Conservation (phyloP, 1,139 yeast genomes). For the Nakaseomyces bracarensis region DNA sequence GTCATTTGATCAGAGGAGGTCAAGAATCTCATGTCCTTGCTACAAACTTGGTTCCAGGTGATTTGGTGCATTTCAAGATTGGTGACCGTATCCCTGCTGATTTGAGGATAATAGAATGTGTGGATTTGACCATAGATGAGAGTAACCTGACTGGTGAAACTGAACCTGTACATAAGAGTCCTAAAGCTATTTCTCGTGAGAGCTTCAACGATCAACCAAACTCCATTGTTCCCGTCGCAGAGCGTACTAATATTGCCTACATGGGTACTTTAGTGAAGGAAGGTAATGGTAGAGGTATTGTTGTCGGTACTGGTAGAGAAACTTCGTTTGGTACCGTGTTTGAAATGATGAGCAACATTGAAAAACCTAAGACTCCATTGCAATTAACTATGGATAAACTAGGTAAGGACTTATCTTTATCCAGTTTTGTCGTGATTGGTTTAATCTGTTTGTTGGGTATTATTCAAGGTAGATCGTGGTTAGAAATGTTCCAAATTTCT, state of each 20-base stretch:
- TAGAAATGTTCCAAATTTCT: constrained; percentile 94
- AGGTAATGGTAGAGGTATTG: constrained; percentile 88
- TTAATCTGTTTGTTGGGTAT: constrained; percentile 80
- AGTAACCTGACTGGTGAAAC: constrained; percentile 93
- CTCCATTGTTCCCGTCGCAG: constrained; percentile 45
- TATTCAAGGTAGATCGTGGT: constrained; percentile 84
- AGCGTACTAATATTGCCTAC: constrained; percentile 69
- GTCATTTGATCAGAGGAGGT: constrained; percentile 78
- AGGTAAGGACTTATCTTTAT: constrained; percentile 77
- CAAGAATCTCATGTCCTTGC: constrained; percentile 74
- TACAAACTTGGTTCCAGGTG: constrained; percentile 85
- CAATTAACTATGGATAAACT: constrained; percentile 91
- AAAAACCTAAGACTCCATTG: constrained; percentile 92
- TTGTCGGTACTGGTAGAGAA: constrained; percentile 77
- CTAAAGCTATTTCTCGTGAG: constrained; percentile 34
- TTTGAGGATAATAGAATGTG: constrained; percentile 66
- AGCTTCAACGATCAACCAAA: constrained; percentile 29
- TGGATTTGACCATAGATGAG: constrained; percentile 78
- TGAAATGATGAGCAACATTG: constrained; percentile 88
- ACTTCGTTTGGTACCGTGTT: constrained; percentile 89
- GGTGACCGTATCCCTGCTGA: constrained; percentile 98
- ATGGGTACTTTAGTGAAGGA: constrained; percentile 96
- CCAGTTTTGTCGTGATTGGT: constrained; percentile 80
- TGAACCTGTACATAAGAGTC: constrained; percentile 63
- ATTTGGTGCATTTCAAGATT: constrained; percentile 73